Evolutionary conservation across 106 monocot genomes (phyloP), one percentile per base, ranked within the genome.

Genomic region (Gastrodia elata): DNA sequence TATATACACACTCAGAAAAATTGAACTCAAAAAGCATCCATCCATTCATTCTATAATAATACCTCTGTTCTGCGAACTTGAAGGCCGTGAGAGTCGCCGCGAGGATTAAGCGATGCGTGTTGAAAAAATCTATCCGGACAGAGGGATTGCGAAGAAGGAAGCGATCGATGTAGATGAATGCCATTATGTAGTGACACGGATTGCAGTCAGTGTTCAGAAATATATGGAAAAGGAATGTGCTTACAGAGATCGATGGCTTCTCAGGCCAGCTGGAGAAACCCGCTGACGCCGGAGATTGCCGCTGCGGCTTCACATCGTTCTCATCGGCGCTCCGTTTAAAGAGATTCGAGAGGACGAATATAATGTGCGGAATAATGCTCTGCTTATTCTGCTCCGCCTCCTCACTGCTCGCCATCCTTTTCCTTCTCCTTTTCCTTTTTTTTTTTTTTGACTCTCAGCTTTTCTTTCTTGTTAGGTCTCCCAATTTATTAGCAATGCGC

Each of bases 31-130:
- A n/a, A n/a, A n/a, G n/a, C n/a, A n/a, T n/a, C n/a, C n/a, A n/a
- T n/a, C n/a, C n/a, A n/a, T n/a, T n/a, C n/a, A n/a, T n/a, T n/a
- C n/a, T n/a, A n/a, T n/a, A n/a, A n/a, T n/a, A n/a, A n/a, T n/a
- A n/a, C 86, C 83, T 61, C 80, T 87, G 83, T 18, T 87, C 83
- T 79, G 82, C 70, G 85, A 86, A 86, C 74, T 87, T 87, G 76
- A 74, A 65, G 26, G 87, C 84, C 48, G 82, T 74, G 65, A 88
- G 74, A 75, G 85, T 73, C 72, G 75, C 70, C 52, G 85, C 80
- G 85, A 88, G 78, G 69, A 88, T 42, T 55, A 88, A 43, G 40
- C 88, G 84, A 46, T 88, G 88, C 33, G 83, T 80, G 30, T 65
- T 88, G 48, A 80, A 52, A 16, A 82, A 88, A 16, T 80, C 76